phyloP scores from a whole-genome alignment of 2,329 filamentous ascomycete species.

The Hymenoscyphus infarciens region DNA sequence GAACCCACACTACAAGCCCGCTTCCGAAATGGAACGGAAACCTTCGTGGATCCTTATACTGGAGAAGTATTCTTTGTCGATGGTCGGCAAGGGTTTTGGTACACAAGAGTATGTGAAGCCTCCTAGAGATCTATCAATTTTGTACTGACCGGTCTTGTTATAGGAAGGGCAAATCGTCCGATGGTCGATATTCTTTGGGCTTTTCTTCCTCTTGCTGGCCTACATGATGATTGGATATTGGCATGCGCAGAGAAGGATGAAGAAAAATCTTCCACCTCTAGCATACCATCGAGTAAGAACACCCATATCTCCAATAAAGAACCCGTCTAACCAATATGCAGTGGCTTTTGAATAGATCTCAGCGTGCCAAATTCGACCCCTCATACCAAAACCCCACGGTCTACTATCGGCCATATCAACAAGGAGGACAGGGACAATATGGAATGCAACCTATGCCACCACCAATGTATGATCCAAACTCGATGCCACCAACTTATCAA shows the following conservation, averaged over 20 bases:
- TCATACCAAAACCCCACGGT: conserved; percentile 45
- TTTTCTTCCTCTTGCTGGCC: conserved; percentile 57
- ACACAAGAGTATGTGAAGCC: conserved; percentile 36
- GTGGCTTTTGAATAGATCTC: conserved; percentile 34
- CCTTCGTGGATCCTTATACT: conserved; percentile 2
- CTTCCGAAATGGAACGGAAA: neutral
- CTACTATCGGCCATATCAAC: conserved; percentile 41
- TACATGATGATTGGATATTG: conserved; percentile 67
- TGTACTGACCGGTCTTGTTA: conserved; percentile 27
- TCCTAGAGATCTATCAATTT: neutral
- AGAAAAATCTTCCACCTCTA: conserved; percentile 61
- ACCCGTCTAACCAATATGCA: conserved; percentile 21
- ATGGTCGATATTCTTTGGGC: conserved; percentile 55
- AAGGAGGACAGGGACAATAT: conserved; percentile 31
- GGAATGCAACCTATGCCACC: conserved; percentile 51
- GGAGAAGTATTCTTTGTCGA: conserved; percentile 23
- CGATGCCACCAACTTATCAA: conserved; percentile 53
- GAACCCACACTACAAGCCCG: neutral
- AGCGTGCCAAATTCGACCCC: conserved; percentile 37
- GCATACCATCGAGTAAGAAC: conserved; percentile 63
- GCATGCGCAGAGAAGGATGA: conserved; percentile 65
- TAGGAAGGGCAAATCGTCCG: conserved; percentile 49
- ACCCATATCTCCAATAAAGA: neutral
- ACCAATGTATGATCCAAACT: conserved; percentile 53
- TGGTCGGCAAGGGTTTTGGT: conserved; percentile 39